A percentile compares a stretch with the other conserved stretches of the same genome.
Evolutionary conservation across 1,284 basidiomycete species (phyloP).

Genomic region (Malassezia vespertilionis): DNA sequence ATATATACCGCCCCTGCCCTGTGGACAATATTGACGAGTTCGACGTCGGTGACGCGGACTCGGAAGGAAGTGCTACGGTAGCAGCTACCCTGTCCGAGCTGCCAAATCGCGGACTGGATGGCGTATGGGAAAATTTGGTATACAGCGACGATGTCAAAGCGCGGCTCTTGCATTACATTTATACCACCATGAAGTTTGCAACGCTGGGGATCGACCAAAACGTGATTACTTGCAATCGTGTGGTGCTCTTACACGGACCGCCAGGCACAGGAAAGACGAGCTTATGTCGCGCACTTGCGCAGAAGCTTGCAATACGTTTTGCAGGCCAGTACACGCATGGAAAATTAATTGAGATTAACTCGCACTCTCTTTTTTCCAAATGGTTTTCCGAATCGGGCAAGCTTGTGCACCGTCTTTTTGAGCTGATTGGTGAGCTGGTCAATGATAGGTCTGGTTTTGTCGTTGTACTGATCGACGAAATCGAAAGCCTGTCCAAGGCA

Average conservation of each 20-base stretch:
- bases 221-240: constrained; percentile 84
- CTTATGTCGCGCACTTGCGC: constrained; percentile 82
- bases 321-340: constrained; percentile 74
- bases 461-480: constrained; percentile 88
- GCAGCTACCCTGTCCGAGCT: constrained; percentile 77
- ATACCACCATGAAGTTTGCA: constrained; percentile 79
- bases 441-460: constrained; percentile 85
- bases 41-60: constrained; percentile 53
- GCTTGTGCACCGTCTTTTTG: constrained; percentile 86
- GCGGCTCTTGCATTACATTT: constrained; percentile 79
- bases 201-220: constrained; percentile 82
- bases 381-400: constrained; percentile 93
- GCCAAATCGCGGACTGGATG: constrained; percentile 70
- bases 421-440: constrained; percentile 69
- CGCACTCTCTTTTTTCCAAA: constrained; percentile 45
- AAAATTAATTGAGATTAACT: constrained; percentile 85
- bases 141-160: constrained; percentile 81
- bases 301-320: constrained; percentile 84
- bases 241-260: constrained; percentile 87
- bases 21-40: constrained; percentile 67
- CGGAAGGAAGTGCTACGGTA: constrained; percentile 58
- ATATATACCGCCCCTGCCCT: constrained; percentile 72
- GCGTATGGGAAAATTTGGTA: constrained; percentile 73
- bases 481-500: constrained; percentile 87
- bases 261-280: constrained; percentile 97